These are phyloP conservation scores for Pseudocercospora vitis DNA, from an alignment of 2,329 filamentous ascomycete genomes.

Conservation along the genomic window DNA sequence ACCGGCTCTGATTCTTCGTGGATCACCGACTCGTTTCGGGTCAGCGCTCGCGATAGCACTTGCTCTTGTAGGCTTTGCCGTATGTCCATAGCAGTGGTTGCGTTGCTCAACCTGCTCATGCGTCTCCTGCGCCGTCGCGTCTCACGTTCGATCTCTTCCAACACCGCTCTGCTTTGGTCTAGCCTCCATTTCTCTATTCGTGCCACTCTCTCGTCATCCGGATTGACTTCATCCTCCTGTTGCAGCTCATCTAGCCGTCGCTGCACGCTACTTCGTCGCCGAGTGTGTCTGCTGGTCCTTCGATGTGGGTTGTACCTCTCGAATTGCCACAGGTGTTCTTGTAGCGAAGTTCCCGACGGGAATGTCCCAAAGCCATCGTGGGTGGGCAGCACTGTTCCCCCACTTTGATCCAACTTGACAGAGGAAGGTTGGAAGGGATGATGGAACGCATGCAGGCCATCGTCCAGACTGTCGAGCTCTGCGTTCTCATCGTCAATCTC, in stretches of 20 bases:
- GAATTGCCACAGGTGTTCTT: slow-evolving; percentile 86
- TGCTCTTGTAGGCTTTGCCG: slow-evolving; percentile 22
- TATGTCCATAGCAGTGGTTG: slow-evolving; percentile 15
- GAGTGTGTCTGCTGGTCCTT: slow-evolving; percentile 51
- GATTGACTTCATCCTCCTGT: slow-evolving; percentile 53
- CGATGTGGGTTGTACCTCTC: slow-evolving; percentile 78
- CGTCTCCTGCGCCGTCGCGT: slow-evolving; percentile 64
- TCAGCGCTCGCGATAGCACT: slow-evolving; percentile 20
- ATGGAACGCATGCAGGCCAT: slow-evolving; percentile 84
- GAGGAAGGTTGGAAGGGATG: slow-evolving; percentile 48
- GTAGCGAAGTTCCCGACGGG: slow-evolving; percentile 56
- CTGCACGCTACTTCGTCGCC: slow-evolving; percentile 59
- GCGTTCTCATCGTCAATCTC: slow-evolving; percentile 53
- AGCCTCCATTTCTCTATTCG: slow-evolving; percentile 90
- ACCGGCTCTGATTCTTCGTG: slow-evolving; percentile 22
- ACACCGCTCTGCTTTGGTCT: slow-evolving; percentile 80
- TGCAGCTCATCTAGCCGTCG: slow-evolving; percentile 57
- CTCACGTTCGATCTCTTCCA: slow-evolving; percentile 88
- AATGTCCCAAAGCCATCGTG: slow-evolving; percentile 94
- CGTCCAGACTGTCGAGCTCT: slow-evolving; percentile 90
- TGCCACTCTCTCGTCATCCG: slow-evolving; percentile 69
- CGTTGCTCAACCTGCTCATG: slow-evolving; percentile 57
- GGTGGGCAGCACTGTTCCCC: slow-evolving; percentile 73
- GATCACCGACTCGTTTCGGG: slow-evolving; percentile 31
- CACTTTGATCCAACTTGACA: slow-evolving; percentile 52